Evolutionary conservation across 805 yeast species (phyloP), one percentile per base, ranked within the genome.

Genomic region (Wickerhamomyces strasburgensis): DNA sequence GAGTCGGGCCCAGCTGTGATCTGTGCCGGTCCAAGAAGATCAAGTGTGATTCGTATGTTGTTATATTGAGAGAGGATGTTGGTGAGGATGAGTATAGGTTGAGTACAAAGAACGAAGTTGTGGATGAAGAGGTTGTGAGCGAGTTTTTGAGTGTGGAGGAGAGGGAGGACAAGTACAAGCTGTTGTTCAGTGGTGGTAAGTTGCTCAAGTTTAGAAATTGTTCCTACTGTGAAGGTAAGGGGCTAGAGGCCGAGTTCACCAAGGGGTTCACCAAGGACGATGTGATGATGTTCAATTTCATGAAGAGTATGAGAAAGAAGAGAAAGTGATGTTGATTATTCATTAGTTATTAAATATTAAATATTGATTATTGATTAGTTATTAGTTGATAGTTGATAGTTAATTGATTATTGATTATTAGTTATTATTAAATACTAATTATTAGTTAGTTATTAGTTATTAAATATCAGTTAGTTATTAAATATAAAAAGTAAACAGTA

Each of bases 1-100:
- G 90, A 41, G 64, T 74, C 14, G 88, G 90, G 0, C 88, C 88
- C 3, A 75, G 84, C 28, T 82, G 90, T 57, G 88, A 82, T 54
- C 62, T 73, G 33, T 82, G 90, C 56, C 65, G 88, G 37, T 52
- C 73, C 13, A 68, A 86, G 39, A 82, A 82, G 54, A 81, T 80
- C 40, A 82, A 78, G 58, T 82, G 90, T 60, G 78, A 81, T 56
- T 85, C 89, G 2, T 78, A 70, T 46, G 73, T 80, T 10, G 56
- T 60, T 24, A 62, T 73, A 17, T 41, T 75, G 11, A 37, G 33
- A 7, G 25, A 25, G 10, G 34, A 37, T 10, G 33, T 40, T n/a
- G 42, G 34, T 3, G 29, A 26, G 8, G 13, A 19, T 3, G 18
- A 27, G 1, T 19, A 37, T 3, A 10, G n/a, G 1, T 30, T n/a